phyloP scores from a whole-genome alignment of 305 asterid genomes.

The Rubia tinctorum region DNA sequence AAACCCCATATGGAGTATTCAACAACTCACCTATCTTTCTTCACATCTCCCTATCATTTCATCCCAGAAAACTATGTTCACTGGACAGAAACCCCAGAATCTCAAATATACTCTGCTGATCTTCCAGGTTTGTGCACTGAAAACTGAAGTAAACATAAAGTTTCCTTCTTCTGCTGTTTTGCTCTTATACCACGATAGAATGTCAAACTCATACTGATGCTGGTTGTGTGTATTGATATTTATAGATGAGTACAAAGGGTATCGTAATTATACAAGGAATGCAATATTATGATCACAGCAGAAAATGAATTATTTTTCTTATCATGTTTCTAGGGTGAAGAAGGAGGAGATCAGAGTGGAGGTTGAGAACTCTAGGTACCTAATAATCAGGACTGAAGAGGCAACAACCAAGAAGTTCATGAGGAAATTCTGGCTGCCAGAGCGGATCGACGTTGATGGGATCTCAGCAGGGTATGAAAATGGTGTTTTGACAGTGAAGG shows the following conservation, averaged over 20 bases:
- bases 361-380: conserved; percentile 60
- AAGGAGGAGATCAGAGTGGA: conserved; percentile 72
- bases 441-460: conserved; percentile 46
- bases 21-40: conserved; percentile 28
- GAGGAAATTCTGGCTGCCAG: conserved; percentile 66
- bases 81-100: conserved; percentile 67
- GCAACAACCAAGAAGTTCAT: conserved; percentile 38
- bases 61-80: conserved; percentile 60
- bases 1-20: conserved; percentile 39
- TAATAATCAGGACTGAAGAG: conserved; percentile 56
- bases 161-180: not conserved
- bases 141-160: not conserved
- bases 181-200: too few relatives aligned
- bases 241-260: too few relatives aligned
- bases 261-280: too few relatives aligned
- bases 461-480: conserved; percentile 58
- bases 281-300: too few relatives aligned
- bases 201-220: too few relatives aligned
- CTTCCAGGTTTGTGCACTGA: conserved; percentile 52
- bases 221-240: too few relatives aligned
- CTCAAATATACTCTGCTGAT: conserved; percentile 66
- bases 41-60: conserved; percentile 38
- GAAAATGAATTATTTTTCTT: too few relatives aligned
- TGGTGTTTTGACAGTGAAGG: conserved; percentile 63
- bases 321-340: conserved; percentile 30